Evolutionary conservation across 768 basidiomycete species (phyloP).

Genomic region (Pulveroboletus ravenelii): DNA sequence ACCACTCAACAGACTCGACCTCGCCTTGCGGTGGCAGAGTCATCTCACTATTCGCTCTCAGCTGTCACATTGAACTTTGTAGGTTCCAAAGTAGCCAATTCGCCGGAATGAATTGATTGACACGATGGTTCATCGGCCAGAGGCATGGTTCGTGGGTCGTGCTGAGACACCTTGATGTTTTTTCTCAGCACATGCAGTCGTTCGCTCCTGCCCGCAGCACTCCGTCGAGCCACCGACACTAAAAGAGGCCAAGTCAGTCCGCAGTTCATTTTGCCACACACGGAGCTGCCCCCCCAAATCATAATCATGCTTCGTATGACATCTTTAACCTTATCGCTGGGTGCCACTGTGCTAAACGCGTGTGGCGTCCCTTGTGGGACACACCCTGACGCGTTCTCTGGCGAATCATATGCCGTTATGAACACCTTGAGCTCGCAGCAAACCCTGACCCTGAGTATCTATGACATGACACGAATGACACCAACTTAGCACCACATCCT

Average conservation of each 20-base stretch:
- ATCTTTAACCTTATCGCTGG: background rate
- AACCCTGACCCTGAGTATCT: slow-evolving; percentile 19
- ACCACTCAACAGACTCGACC: background rate
- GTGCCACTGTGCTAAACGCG: background rate
- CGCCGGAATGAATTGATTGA: slow-evolving; percentile 1
- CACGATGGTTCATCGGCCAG: background rate
- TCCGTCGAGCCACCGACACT: background rate
- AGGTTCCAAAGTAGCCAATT: background rate
- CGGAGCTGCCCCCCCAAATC: too few relatives aligned
- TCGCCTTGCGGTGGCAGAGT: background rate
- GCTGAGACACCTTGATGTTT: background rate
- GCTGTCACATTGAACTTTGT: slow-evolving; percentile 7
- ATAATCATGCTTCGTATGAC: too few relatives aligned
- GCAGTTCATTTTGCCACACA: too few relatives aligned
- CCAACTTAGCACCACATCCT: background rate
- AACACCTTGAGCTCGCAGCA: slow-evolving; percentile 12
- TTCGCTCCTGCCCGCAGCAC: background rate
- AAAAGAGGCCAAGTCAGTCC: background rate
- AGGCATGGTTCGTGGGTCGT: background rate
- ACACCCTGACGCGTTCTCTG: slow-evolving; percentile 1
- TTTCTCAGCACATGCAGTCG: background rate
- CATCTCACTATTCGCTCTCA: background rate
- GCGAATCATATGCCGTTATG: slow-evolving; percentile 1
- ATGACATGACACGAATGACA: slow-evolving; percentile 1
- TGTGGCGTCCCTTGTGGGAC: background rate